Evolutionary conservation across 1,284 basidiomycete genomes (phyloP).

Genomic region (Austroboletus novae-zelandiae): DNA sequence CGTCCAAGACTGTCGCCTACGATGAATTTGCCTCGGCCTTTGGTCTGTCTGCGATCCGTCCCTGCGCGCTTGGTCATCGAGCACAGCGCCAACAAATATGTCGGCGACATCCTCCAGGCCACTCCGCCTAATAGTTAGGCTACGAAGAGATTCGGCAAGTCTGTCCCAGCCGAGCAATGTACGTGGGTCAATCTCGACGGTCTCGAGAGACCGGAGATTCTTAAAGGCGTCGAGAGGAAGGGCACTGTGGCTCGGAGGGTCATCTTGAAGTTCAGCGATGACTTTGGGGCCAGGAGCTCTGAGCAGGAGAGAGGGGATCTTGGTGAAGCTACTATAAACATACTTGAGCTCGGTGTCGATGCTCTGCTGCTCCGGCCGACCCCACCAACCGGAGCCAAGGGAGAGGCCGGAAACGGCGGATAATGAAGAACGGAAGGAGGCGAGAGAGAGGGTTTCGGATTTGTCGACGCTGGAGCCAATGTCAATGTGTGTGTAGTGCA

Average conservation of each 20-base stretch:
- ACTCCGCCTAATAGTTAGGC: constrained; percentile 73
- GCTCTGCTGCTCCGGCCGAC: constrained; percentile 50
- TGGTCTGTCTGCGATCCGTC: constrained; percentile 50
- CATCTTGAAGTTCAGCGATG: constrained; percentile 69
- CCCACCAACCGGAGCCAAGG: constrained; percentile 70
- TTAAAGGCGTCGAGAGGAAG: constrained; percentile 84
- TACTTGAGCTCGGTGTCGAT: constrained; percentile 79
- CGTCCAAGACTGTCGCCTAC: constrained; percentile 50
- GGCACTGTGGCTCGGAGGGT: constrained; percentile 72
- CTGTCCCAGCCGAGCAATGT: constrained; percentile 84
- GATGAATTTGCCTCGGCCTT: constrained; percentile 44
- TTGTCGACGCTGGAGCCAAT: constrained; percentile 50
- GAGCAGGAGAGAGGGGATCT: constrained; percentile 75
- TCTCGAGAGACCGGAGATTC: constrained; percentile 73
- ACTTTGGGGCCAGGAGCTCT: constrained; percentile 58
- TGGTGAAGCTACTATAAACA: constrained; percentile 85
- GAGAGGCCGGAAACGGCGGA: constrained; percentile 77
- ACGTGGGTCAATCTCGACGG: constrained; percentile 80
- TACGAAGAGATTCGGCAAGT: constrained; percentile 67
- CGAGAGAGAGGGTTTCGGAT: constrained; percentile 74
- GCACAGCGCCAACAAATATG: constrained; percentile 73
- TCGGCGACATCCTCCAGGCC: constrained; percentile 83
- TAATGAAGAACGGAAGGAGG: constrained; percentile 77
- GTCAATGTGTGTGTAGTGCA: constrained; percentile 64
- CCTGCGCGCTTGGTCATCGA: constrained; percentile 68